phyloP scores from a whole-genome alignment of 2,329 filamentous ascomycete genomes.

The Pezicula radicicola region DNA sequence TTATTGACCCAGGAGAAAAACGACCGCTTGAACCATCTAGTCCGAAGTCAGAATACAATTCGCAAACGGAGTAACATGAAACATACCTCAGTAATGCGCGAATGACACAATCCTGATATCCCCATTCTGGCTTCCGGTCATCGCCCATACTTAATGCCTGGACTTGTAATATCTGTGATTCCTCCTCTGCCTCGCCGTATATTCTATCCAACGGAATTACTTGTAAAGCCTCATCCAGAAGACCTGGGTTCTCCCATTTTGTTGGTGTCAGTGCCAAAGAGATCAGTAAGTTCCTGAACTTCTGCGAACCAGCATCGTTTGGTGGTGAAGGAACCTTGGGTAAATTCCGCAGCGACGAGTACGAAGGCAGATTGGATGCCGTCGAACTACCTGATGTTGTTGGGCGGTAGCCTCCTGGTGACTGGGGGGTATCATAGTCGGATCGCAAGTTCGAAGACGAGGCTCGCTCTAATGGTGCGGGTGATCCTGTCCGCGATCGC shows the following conservation, averaged over 20 bases:
- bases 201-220: slow-evolving; percentile 86
- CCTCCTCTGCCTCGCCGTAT: slow-evolving; percentile 91
- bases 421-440: slow-evolving; percentile 13
- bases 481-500: slow-evolving; percentile 56
- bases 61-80: slow-evolving; percentile 8
- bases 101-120: slow-evolving; percentile 96
- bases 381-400: slow-evolving; percentile 42
- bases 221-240: slow-evolving; percentile 87
- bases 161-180: slow-evolving; percentile 81
- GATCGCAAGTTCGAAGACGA: slow-evolving; percentile 47
- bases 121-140: slow-evolving; percentile 82
- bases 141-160: slow-evolving; percentile 85
- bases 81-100: slow-evolving; percentile 77
- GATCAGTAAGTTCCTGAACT: slow-evolving; percentile 78
- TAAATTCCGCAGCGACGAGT: slow-evolving; percentile 59
- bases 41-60: slow-evolving; percentile 13
- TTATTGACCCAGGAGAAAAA: slow-evolving; percentile 99
- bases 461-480: slow-evolving; percentile 45
- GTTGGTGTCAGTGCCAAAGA: slow-evolving; percentile 84
- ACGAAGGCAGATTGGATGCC: slow-evolving; percentile 50
- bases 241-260: slow-evolving; percentile 93
- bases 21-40: slow-evolving; percentile 88
- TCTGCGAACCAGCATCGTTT: slow-evolving; percentile 65
- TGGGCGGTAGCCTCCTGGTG: slow-evolving; percentile 35
- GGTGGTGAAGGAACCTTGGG: slow-evolving; percentile 75